Base-by-base conservation (phyloP, 2,329 filamentous ascomycete species). In the Hypomyces rosellus region DNA sequence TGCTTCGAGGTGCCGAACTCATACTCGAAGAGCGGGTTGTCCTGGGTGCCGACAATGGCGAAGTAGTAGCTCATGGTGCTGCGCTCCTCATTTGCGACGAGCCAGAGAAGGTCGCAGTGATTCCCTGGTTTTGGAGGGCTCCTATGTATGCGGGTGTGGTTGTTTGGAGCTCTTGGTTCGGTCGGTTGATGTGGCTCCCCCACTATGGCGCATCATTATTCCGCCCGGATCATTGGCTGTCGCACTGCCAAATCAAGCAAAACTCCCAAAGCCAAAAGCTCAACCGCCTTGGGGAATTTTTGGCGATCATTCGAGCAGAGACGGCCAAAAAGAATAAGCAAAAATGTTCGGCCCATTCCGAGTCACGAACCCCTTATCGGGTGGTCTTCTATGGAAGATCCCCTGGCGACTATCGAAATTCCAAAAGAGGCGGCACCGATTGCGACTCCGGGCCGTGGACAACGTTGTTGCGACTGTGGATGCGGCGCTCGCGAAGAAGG, bases 1-100 rank as follows among this genome's bases (percentile, higher is more conserved):
- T 90, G 86, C 70, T 96, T 96, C 38, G 89, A 95, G 37, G 92
- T 96, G 62, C 93, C 93, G 68, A 99, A 99, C 66, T 96, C 91
- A 70, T 95, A 83, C 73, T 95, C 92, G 74, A 97, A 99, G 59
- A 99, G 81, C 34, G 93, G 92, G 65, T 92, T 95, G 75, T 99
- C 93, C 62, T 89, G 88, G 18, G 90, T 95, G 65, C 91, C 93
- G 68, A 99, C 83, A 60, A 99, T 96, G 65, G 88, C 88, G 73
- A 99, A 97, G 76, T 96, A 96, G 78, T 97, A 99, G 54, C 91
- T 96, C 93, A 97, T 97, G 57, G 60, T 76, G 57, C 51, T 51
- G 59, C 55, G 54, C 34, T 44, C 41, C 45, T 45, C 45, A 34
- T 46, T 46, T 36, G 30, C 25, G 48, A 50, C 43, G 25, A 37